Evolutionary conservation across 1,139 yeast species (phyloP).

Genomic region (Kluyveromyces marxianus): DNA sequence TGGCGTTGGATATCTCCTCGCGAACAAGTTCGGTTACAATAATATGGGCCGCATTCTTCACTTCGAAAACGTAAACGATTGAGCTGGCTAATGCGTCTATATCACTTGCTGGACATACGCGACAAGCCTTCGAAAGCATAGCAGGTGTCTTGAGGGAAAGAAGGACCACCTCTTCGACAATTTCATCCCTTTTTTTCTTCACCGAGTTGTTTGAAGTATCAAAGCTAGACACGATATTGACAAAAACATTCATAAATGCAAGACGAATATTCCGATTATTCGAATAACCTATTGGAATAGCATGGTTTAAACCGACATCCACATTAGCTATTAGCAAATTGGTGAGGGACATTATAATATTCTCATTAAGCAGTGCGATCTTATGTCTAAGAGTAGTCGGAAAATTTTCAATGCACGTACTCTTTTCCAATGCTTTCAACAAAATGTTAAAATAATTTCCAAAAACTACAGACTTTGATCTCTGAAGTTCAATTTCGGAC

Average conservation of each 20-base stretch:
- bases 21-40: slow-evolving; percentile 50
- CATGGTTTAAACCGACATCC: slow-evolving; percentile 70
- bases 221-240: slow-evolving; percentile 51
- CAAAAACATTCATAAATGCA: slow-evolving; percentile 70
- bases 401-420: slow-evolving; percentile 33
- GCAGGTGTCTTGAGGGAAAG: slow-evolving; percentile 24
- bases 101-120: slow-evolving; percentile 53
- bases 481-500: slow-evolving; percentile 46
- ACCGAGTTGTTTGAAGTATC: slow-evolving; percentile 21
- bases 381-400: slow-evolving; percentile 43
- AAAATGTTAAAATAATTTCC: slow-evolving; percentile 67
- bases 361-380: slow-evolving; percentile 49
- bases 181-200: slow-evolving; percentile 29
- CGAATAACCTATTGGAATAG: slow-evolving; percentile 73
- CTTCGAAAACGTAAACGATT: slow-evolving; percentile 53
- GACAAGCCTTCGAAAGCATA: slow-evolving; percentile 34
- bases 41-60: slow-evolving; percentile 45
- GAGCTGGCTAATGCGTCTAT: slow-evolving; percentile 70
- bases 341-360: slow-evolving; percentile 61
- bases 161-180: slow-evolving; percentile 23
- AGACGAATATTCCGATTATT: slow-evolving; percentile 56
- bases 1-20: slow-evolving; percentile 54
- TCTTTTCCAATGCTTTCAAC: slow-evolving; percentile 61
- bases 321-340: slow-evolving; percentile 66
- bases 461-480: slow-evolving; percentile 58